These are phyloP conservation scores for Orbilia quercus DNA, from an alignment of 2,329 filamentous ascomycete species.

Conservation along the genomic window DNA sequence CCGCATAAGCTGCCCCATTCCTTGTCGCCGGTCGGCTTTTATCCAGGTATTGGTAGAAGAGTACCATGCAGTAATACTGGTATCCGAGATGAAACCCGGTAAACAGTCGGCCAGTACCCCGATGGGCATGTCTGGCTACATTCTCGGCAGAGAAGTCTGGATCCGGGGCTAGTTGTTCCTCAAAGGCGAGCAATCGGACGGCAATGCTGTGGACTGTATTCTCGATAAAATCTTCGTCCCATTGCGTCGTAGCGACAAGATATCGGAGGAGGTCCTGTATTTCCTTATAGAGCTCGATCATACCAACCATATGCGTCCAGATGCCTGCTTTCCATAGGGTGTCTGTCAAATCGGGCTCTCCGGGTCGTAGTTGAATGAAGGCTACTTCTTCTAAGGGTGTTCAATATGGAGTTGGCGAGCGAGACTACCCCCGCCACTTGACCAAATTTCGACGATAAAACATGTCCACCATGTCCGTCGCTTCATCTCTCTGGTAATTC, in stretches of 20 bases:
- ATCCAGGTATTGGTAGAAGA: conserved; percentile 63
- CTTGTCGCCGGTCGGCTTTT: conserved; percentile 60
- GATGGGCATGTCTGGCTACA: conserved; percentile 57
- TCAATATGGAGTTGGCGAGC: conserved; percentile 59
- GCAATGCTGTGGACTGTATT: conserved; percentile 44
- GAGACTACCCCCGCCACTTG: conserved; percentile 61
- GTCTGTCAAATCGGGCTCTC: conserved; percentile 58
- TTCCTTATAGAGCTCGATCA: conserved; percentile 61
- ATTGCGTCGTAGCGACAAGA: conserved; percentile 60
- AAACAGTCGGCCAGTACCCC: conserved; percentile 61
- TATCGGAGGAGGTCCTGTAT: conserved; percentile 62
- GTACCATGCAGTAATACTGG: conserved; percentile 62
- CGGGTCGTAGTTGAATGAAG: conserved; percentile 58
- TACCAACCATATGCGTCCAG: conserved; percentile 62
- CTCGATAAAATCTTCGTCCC: conserved; percentile 61
- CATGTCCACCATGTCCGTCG: conserved; percentile 62
- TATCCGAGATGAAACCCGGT: conserved; percentile 62
- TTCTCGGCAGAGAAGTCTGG: conserved; percentile 60
- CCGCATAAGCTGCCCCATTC: conserved; percentile 61
- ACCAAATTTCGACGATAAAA: conserved; percentile 63
- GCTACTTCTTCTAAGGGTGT: conserved; percentile 61
- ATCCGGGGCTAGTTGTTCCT: conserved; percentile 57
- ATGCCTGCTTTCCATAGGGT: conserved; percentile 59
- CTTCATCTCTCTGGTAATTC: conserved; percentile 61
- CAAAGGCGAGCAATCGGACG: conserved; percentile 59